Base-by-base conservation (phyloP, 257 asterid species). In the Handroanthus guayacan region DNA sequence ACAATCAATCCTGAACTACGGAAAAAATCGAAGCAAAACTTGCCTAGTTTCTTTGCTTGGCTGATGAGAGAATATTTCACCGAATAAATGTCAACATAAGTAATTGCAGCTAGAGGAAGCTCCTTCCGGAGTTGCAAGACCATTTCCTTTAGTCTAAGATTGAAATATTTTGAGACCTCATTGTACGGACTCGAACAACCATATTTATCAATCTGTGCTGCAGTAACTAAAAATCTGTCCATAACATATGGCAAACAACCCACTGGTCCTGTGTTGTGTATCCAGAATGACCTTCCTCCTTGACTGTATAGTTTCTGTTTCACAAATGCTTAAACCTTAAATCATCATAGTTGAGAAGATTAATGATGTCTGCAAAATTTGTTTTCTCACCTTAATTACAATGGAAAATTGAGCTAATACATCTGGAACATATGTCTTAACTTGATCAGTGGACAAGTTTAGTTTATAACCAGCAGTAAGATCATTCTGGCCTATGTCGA, bases 401-500 rank as follows among this genome's bases (percentile, higher is more conserved):
- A 55, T 72, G 13, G 88, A 83, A n/a, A 91, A 79, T 61, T 88
- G 94, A 7, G 34, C 74, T 63, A 91, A 71, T 3, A 91, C 80
- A 83, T 88, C 89, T 65, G 97, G 96, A 9, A 91, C 93, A 69
- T 88, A 91, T 1, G 89, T 93, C 79, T 87, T 84, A 0, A 91
- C 98, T 86, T 93, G 86, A 4, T 84, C 87, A 12, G 83, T 80
- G 10, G 97, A 48, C 84, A 91, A 70, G 79, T 89, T 88, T 76
- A 89, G 91, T 41, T 85, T 84, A 74, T 88, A 91, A 9, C 98
- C 98, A 68, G 92, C 90, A 16, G 90, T 84, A 70, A 93, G 92
- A 78, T 93, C 98, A 75, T 93, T 93, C 62, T 93, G 97, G 76
- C 97, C 97, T 5, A 93, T 88, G 82, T 93, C 97, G 5, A 93